These are phyloP conservation scores for Nyssa sinensis DNA, from an alignment of 148 eudicot genomes.

Conservation along the genomic window DNA sequence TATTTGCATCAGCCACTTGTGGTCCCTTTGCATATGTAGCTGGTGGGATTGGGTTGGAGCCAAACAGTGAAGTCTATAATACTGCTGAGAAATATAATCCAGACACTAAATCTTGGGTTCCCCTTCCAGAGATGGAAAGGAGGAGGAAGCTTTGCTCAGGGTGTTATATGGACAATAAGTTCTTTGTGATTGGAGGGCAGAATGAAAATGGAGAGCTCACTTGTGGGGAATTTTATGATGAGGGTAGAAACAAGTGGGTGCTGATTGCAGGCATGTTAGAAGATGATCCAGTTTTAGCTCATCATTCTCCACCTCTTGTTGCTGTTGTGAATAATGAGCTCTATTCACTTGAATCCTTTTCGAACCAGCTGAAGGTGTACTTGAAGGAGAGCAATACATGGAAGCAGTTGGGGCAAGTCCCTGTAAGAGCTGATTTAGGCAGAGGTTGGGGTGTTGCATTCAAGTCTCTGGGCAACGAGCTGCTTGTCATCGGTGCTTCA, in stretches of 20 bases:
- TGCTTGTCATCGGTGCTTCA: constrained; percentile 60
- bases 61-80: constrained; percentile 19
- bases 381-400: constrained; percentile 56
- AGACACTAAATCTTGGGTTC: constrained; percentile 45
- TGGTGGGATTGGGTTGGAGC: constrained; percentile 45
- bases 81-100: constrained; percentile 42
- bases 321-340: constrained; percentile 73
- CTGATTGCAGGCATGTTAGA: constrained; percentile 52
- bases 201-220: constrained; percentile 46
- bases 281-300: constrained; percentile 38
- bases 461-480: constrained; percentile 64
- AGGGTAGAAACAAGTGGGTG: constrained; percentile 45
- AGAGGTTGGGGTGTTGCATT: constrained; percentile 92
- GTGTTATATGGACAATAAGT: constrained; percentile 63
- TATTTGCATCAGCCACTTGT: constrained; percentile 72
- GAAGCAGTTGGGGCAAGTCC: constrained; percentile 62
- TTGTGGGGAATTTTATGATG: constrained; percentile 66
- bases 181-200: constrained; percentile 62
- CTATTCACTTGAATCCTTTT: constrained; percentile 49
- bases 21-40: constrained; percentile 62
- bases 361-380: constrained; percentile 65
- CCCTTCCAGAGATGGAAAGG: constrained; percentile 56
- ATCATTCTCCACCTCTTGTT: constrained; percentile 68
- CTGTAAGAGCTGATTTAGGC: constrained; percentile 53
- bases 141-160: constrained; percentile 65